Evolutionary conservation across 495 filamentous ascomycete genomes (phyloP), one percentile per base, ranked within the genome.

Genomic region (Trichoderma asperelloides): DNA sequence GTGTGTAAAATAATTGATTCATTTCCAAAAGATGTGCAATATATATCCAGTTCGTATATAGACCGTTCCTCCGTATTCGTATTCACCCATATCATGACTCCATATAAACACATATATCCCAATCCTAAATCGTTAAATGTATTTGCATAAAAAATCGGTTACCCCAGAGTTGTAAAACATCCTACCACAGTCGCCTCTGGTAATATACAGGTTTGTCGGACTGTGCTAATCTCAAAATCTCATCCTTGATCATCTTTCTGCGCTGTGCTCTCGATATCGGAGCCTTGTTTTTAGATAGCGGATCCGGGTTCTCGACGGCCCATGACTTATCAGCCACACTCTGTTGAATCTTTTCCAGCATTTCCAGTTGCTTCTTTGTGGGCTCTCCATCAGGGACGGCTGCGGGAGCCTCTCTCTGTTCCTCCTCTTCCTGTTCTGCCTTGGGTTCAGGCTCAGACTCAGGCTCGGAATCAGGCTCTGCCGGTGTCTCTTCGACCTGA

Each of bases 221-320:
- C 66, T 78, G 73, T 12, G 80, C 74, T 45, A 79, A 71, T 65
- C 72, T 75, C 68, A 77, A 69, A 15, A 85, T 80, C 68, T 85
- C 79, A 41, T 83, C 81, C 69, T 81, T 82, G 64, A 85, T 85
- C 18, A 74, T 72, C 66, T 71, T 74, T 66, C 82, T 76, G 68
- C 82, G 78, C 70, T 82, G 80, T 1, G 79, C 80, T 66, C 76
- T 70, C 67, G 78, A 84, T 13, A 85, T 63, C 3, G 74, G 72
- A 49, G 76, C 76, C 62, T 76, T 67, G n/a, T 70, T 18, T 40
- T 67, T 33, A 3, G 57, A 45, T 4, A 62, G 12, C 4, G 64
- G 43, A 27, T 65, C 67, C 1, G 66, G 66, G 15, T 70, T 69
- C 51, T 43, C 64, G 51, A 65, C 64, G 1, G 64, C 64, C 64